These are phyloP conservation scores for Populus hybrid DNA, from an alignment of 441 rosid species.

Conservation along the genomic window DNA sequence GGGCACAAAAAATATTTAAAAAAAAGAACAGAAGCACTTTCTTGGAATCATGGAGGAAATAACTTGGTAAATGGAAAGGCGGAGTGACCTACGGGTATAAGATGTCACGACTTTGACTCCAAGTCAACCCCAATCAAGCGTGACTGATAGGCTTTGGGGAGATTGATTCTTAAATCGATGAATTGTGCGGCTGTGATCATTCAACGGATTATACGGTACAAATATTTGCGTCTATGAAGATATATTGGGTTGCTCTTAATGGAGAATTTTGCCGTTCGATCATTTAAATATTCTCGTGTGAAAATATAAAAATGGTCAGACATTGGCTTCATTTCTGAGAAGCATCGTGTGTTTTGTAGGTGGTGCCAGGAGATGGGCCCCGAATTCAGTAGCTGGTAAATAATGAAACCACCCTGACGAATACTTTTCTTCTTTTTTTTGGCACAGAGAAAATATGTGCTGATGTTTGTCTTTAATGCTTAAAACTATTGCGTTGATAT, in stretches of 20 bases:
- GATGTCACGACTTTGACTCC: slow-evolving; percentile 51
- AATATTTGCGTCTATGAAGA: background rate
- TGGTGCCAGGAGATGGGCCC: too few relatives aligned
- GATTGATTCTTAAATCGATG: background rate
- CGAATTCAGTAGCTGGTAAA: too few relatives aligned
- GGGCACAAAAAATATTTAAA: slow-evolving; percentile 4
- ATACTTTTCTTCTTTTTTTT: too few relatives aligned
- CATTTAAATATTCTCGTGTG: too few relatives aligned
- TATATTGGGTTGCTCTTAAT: background rate
- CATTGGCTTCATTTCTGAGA: background rate
- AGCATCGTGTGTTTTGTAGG: background rate
- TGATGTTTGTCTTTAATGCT: background rate
- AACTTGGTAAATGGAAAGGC: slow-evolving; percentile 33
- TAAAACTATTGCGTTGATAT: too few relatives aligned
- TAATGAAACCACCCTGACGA: background rate
- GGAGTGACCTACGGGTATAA: slow-evolving; percentile 9
- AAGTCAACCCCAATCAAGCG: slow-evolving; percentile 16
- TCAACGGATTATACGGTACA: background rate
- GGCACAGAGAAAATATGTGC: background rate
- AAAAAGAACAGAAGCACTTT: slow-evolving; percentile 37
- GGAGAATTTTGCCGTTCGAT: background rate
- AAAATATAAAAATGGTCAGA: background rate
- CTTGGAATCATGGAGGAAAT: slow-evolving; percentile 63
- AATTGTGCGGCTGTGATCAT: background rate
- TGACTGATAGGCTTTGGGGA: background rate